A percentile compares a stretch with the other conserved stretches of the same genome.
These are phyloP conservation scores for Claviceps africana DNA, from an alignment of 2,329 filamentous ascomycete genomes.

Conservation along the genomic window DNA sequence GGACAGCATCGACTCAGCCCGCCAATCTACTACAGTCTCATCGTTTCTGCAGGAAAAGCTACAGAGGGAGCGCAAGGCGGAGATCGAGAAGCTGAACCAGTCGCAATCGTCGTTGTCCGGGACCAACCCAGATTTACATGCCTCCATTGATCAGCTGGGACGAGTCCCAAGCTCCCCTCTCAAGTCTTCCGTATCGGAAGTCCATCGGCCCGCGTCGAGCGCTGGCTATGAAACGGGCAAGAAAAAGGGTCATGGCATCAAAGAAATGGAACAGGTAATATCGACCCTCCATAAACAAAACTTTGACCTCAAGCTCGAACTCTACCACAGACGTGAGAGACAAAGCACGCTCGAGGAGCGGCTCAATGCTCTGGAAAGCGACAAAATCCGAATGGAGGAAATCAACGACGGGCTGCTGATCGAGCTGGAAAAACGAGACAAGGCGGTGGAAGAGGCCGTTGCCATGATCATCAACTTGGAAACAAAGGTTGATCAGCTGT, in stretches of 20 bases:
- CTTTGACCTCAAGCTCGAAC: conserved; percentile 60
- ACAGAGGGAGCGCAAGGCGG: conserved; percentile 34
- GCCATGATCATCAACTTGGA: conserved; percentile 54
- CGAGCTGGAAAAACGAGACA: conserved; percentile 54
- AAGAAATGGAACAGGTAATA: conserved; percentile 55
- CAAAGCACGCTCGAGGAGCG: conserved; percentile 45
- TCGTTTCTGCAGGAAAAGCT: conserved; percentile 41
- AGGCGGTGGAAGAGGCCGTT: conserved; percentile 57
- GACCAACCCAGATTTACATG: conserved; percentile 23
- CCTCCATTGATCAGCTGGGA: conserved; percentile 22
- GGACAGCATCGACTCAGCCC: conserved; percentile 25
- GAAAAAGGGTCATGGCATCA: conserved; percentile 45
- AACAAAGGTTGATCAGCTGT: conserved; percentile 39
- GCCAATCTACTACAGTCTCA: conserved; percentile 29
- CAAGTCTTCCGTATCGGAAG: conserved; percentile 20
- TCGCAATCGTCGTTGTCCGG: conserved; percentile 19
- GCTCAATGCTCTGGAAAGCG: conserved; percentile 38
- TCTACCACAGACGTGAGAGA: conserved; percentile 54
- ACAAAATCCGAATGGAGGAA: conserved; percentile 39
- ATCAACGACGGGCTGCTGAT: conserved; percentile 43
- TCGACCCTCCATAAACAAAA: conserved; percentile 62
- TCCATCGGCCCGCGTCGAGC: conserved; percentile 29
- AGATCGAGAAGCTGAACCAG: conserved; percentile 27
- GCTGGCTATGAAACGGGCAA: conserved; percentile 24
- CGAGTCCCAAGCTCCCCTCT: conserved; percentile 27